A percentile compares a stretch with the other conserved stretches of the same genome.
Evolutionary conservation across 2,329 filamentous ascomycete genomes (phyloP).

Genomic region (Sclerotiophoma versabilis): DNA sequence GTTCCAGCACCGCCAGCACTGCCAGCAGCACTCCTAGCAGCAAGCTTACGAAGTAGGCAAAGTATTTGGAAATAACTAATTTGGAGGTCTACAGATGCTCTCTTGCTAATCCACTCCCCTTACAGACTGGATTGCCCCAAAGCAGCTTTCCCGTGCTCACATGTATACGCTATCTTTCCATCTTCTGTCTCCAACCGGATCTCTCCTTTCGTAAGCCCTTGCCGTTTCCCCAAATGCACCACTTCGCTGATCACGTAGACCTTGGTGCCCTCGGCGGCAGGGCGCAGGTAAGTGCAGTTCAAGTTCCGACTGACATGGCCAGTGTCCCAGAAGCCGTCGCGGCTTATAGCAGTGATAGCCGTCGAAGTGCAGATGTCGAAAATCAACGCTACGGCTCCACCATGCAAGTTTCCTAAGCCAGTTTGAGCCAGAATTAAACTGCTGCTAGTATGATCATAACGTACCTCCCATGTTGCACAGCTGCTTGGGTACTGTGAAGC

Average conservation of each 20-base stretch:
- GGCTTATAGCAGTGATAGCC: slow-evolving; percentile 41
- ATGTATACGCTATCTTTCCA: slow-evolving; percentile 50
- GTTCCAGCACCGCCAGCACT: background rate
- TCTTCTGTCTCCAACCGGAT: slow-evolving; percentile 48
- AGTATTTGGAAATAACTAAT: background rate
- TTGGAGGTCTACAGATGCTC: background rate
- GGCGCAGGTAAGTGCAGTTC: slow-evolving; percentile 56
- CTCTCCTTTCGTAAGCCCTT: slow-evolving; percentile 50
- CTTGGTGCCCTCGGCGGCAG: slow-evolving; percentile 50
- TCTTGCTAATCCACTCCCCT: background rate
- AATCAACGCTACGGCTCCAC: slow-evolving; percentile 61
- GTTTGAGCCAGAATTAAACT: too few species aligned
- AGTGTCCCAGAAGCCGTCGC: slow-evolving; percentile 53
- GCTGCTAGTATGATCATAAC: too few species aligned
- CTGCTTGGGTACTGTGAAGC: slow-evolving; percentile 52
- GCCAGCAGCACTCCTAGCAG: background rate
- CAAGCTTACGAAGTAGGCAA: too few species aligned
- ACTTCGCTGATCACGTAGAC: slow-evolving; percentile 55
- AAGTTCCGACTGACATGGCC: slow-evolving; percentile 50
- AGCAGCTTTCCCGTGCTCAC: slow-evolving; percentile 49
- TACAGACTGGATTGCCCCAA: slow-evolving; percentile 33
- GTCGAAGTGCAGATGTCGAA: slow-evolving; percentile 62
- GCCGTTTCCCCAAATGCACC: slow-evolving; percentile 52
- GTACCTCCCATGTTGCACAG: slow-evolving; percentile 53
- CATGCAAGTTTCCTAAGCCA: slow-evolving; percentile 55